Evolutionary conservation across 768 basidiomycete genomes (phyloP).

Genomic region (Suillus occidentalis): DNA sequence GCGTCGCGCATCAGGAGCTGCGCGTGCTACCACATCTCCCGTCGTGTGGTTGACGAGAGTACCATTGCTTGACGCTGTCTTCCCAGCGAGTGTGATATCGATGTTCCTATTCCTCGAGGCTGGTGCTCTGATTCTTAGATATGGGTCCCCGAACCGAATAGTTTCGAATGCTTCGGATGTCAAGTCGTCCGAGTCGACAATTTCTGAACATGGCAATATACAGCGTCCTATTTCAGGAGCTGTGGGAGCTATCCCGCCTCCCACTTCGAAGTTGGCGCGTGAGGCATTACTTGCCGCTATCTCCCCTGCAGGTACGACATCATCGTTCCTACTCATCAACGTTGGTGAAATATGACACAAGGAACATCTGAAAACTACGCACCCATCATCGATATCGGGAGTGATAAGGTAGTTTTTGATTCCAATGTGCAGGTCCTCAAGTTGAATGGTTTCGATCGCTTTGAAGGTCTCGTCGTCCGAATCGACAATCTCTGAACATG

Average conservation of each 20-base stretch:
- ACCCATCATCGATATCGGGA: not conserved
- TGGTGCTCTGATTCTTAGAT: constrained; percentile 14
- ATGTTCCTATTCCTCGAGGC: not conserved
- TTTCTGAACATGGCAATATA: constrained; percentile 25
- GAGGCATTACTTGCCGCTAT: constrained; percentile 33
- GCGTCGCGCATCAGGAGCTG: constrained; percentile 23
- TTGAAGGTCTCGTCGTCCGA: constrained; percentile 19
- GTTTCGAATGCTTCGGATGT: constrained; percentile 28
- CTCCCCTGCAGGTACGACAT: constrained; percentile 39
- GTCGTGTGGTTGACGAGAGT: constrained; percentile 39
- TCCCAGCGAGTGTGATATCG: constrained; percentile 39
- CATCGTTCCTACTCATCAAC: not conserved
- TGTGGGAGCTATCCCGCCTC: constrained; percentile 18
- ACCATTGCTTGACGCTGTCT: constrained; percentile 36
- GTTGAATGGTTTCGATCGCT: constrained; percentile 34
- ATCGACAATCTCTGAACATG: constrained; percentile 29
- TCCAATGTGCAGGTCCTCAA: constrained; percentile 25
- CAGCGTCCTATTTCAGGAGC: constrained; percentile 28
- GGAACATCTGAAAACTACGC: constrained; percentile 19
- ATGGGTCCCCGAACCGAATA: constrained; percentile 22
- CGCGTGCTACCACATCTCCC: constrained; percentile 27
- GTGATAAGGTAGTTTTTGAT: constrained; percentile 17
- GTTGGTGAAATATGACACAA: constrained; percentile 9
- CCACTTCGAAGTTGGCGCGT: constrained; percentile 35
- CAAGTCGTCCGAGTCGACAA: constrained; percentile 24